Conservation (phyloP, 306 rosid genomes). For the Acacia crassicarpa region DNA sequence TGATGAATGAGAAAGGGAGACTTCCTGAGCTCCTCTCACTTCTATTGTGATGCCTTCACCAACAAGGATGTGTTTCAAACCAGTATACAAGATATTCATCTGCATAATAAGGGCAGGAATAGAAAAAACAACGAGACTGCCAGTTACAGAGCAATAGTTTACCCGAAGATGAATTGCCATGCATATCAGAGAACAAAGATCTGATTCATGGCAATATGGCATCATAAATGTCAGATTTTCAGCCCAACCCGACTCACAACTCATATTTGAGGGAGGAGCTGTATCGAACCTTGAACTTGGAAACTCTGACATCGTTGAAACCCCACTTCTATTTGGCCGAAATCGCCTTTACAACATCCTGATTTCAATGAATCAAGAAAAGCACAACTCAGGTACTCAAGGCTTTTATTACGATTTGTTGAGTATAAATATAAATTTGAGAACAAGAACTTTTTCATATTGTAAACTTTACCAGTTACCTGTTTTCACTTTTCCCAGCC, state of each 20-base stretch:
- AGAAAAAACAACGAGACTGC: conserved; percentile 23
- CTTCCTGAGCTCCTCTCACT: conserved; percentile 70
- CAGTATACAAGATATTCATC: conserved; percentile 66
- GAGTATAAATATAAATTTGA: neutral
- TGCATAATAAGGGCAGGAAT: conserved; percentile 35
- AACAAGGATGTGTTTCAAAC: conserved; percentile 73
- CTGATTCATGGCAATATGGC: neutral
- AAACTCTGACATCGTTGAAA: conserved; percentile 44
- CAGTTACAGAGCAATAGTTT: conserved; percentile 5
- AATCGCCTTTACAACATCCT: conserved; percentile 77
- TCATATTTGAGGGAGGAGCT: conserved; percentile 50
- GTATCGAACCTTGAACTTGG: conserved; percentile 58
- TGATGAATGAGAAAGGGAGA: conserved; percentile 59
- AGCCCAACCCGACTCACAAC: conserved; percentile 48
- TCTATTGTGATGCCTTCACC: conserved; percentile 81
- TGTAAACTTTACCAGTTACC: neutral
- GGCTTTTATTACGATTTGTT: neutral
- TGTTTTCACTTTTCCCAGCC: no score
- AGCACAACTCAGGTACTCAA: neutral
- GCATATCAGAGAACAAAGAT: neutral
- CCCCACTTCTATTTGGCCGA: conserved; percentile 65
- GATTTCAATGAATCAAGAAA: neutral
- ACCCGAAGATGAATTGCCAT: neutral
- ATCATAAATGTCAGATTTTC: neutral
- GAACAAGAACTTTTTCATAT: neutral